Evolutionary conservation across 2,329 filamentous ascomycete genomes (phyloP).

Genomic region (Raffaelea deltoideospora): DNA sequence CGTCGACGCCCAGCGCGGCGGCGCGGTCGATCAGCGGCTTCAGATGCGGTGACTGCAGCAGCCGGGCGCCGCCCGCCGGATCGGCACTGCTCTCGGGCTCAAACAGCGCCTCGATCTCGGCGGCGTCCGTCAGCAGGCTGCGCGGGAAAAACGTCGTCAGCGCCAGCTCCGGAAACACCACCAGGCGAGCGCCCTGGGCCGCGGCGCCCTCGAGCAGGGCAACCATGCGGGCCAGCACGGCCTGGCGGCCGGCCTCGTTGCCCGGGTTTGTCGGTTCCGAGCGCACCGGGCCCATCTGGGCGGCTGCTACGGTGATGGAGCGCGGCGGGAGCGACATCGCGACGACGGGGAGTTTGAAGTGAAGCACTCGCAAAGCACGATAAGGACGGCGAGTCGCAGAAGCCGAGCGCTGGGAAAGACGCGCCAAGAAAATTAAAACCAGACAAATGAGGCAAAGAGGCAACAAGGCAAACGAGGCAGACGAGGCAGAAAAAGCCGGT

Average conservation of each 20-base stretch:
- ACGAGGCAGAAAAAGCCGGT: too few relatives aligned
- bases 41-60: conserved; percentile 25
- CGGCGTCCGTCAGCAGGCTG: conserved; percentile 27
- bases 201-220: conserved; percentile 30
- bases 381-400: too few relatives aligned
- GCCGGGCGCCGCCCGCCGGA: conserved; percentile 9
- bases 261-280: conserved; percentile 6
- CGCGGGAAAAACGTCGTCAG: conserved; percentile 43
- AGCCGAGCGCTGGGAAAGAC: too few relatives aligned
- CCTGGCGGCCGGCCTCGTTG: conserved; percentile 21
- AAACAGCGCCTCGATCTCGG: conserved; percentile 30
- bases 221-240: conserved; percentile 32
- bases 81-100: conserved; percentile 25
- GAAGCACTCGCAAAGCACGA: too few relatives aligned
- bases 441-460: too few relatives aligned
- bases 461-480: too few relatives aligned
- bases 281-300: conserved; percentile 35
- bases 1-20: conserved; percentile 29
- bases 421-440: too few relatives aligned
- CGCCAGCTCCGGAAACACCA: conserved; percentile 38
- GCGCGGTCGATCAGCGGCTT: conserved; percentile 33
- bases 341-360: too few relatives aligned
- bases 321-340: too few relatives aligned
- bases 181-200: conserved; percentile 26
- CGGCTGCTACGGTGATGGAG: conserved; percentile 27